Base-by-base conservation (phyloP, 306 rosid genomes). In the Ormosia emarginata region DNA sequence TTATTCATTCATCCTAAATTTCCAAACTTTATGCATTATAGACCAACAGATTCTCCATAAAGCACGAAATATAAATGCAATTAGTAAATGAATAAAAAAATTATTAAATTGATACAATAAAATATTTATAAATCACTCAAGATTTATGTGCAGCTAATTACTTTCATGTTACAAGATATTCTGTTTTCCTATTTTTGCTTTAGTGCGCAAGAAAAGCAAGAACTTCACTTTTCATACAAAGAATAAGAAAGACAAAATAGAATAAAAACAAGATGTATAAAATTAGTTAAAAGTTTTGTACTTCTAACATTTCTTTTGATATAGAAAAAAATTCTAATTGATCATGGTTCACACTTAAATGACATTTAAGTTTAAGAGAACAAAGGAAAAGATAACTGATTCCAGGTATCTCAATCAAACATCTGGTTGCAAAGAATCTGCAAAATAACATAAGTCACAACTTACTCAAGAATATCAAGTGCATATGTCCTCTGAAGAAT, bases 391-490 rank as follows among this genome's bases (percentile, higher is more conserved):
- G 39, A 75, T 43, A 63, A 66, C 37, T 59, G 18, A 44, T 53
- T 49, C 53, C 29, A 39, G 56, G 74, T 43, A 75, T 69, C 47
- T 56, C 79, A 71, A 49, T 74, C 80, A 86, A 65, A 53, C 24
- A 65, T 70, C 47, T 37, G 15, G 62, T 62, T 40, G 62, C 36
- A 14, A 53, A 55, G 40, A 72, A 80, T 58, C 50, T 24, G 79
- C 49, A 77, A 64, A 81, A 78, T 12, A 46, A 61, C 18, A 58
- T 34, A 83, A 68, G 80, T 37, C 67, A 84, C 17, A 57, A 5
- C 98, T 90, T 90, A 95, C 99, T 95, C 99, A 40, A 93, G 94
- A 87, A 95, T 95, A 89, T 95, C 97, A 87, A 95, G 98, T 72
- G 92, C 92, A 84, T 93, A 95, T 82, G 95, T 84, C 84, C 98